These are phyloP conservation scores for Bryoglossum gracile DNA, from an alignment of 495 filamentous ascomycete species.

Conservation along the genomic window DNA sequence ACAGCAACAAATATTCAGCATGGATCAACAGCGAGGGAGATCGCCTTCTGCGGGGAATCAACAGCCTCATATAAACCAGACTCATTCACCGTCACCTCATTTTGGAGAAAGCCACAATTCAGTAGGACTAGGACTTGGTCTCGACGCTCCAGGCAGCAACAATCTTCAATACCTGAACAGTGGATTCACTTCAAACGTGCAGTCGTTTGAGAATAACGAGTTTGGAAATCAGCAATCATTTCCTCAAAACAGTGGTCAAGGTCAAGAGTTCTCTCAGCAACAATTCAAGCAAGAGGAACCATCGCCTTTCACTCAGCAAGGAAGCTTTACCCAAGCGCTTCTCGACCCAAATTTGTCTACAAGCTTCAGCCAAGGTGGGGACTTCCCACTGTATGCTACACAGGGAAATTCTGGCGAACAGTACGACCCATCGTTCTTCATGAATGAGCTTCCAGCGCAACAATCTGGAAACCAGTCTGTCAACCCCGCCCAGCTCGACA, in stretches of 20 bases:
- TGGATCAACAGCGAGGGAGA: slow-evolving; percentile 28
- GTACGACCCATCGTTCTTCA: slow-evolving; percentile 41
- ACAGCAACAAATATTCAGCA: slow-evolving; percentile 20
- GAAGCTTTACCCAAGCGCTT: slow-evolving; percentile 26
- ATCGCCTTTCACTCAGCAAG: slow-evolving; percentile 13
- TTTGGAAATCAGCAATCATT: slow-evolving; percentile 20
- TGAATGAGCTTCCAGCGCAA: slow-evolving; percentile 35
- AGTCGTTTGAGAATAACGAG: slow-evolving; percentile 14
- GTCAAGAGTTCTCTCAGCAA: slow-evolving; percentile 20
- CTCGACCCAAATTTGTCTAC: slow-evolving; percentile 27
- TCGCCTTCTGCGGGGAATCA: slow-evolving; percentile 26
- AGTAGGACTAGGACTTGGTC: slow-evolving; percentile 21
- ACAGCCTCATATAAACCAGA: slow-evolving; percentile 24
- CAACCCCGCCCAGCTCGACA: slow-evolving; percentile 60
- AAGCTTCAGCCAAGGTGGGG: slow-evolving; percentile 38
- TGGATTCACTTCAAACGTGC: slow-evolving; percentile 11
- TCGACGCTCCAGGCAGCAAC: slow-evolving; percentile 16
- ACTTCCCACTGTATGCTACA: slow-evolving; percentile 48
- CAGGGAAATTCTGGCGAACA: slow-evolving; percentile 31
- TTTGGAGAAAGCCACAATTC: slow-evolving; percentile 19
- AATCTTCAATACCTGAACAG: slow-evolving; percentile 19
- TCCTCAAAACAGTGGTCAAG: slow-evolving; percentile 12
- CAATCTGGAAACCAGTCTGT: slow-evolving; percentile 42
- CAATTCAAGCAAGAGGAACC: slow-evolving; percentile 22
- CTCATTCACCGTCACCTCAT: slow-evolving; percentile 19